Evolutionary conservation across 805 yeast species (phyloP), one percentile per base, ranked within the genome.

Genomic region (Blastobotrys americana): DNA sequence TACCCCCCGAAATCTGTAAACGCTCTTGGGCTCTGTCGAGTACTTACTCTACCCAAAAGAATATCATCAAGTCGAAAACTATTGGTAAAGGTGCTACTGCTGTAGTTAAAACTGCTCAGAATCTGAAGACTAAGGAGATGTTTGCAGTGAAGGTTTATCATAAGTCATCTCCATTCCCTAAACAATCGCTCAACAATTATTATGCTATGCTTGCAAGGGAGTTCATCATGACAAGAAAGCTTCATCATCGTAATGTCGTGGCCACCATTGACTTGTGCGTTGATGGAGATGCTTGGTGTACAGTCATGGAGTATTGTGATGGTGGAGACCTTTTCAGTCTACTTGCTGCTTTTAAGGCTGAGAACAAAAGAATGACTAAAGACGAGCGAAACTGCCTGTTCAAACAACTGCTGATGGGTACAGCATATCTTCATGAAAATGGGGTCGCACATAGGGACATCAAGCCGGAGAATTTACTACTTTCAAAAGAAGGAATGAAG

Each of bases 101-200:
- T 4, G 50, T 53, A 22, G 66, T 61, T 36, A 47, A 46, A 21
- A 52, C 51, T 9, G 59, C 56, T 27, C 39, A 42, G 20, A 56
- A 53, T 19, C 52, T 50, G 43, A 36, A 45, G 19, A 49, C 57
- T 6, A 52, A 54, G 31, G 44, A 54, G 43, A 40, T 85, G 18
- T 87, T 70, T 59, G 96, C 96, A 0, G 95, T 87, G n/a, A 87
- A 87, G 57, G 95, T 86, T 58, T 88, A 86, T 61, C 78, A 79
- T 50, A 68, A 77, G 46, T 73, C 71, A 41, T 76, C 78, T 0
- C 72, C 71, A 37, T 90, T 82, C 59, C 68, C 73, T 31, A 81
- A 77, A 34, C 77, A 79, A 56, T 76, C 48, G 20, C 56, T 53
- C 37, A 39, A 44, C 18, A 60, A 77, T 55, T 87, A 84, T 57